A percentile compares a stretch with the other conserved stretches of the same genome.
phyloP scores from a whole-genome alignment of 148 eudicot species.

The Rhododendron vialii region DNA sequence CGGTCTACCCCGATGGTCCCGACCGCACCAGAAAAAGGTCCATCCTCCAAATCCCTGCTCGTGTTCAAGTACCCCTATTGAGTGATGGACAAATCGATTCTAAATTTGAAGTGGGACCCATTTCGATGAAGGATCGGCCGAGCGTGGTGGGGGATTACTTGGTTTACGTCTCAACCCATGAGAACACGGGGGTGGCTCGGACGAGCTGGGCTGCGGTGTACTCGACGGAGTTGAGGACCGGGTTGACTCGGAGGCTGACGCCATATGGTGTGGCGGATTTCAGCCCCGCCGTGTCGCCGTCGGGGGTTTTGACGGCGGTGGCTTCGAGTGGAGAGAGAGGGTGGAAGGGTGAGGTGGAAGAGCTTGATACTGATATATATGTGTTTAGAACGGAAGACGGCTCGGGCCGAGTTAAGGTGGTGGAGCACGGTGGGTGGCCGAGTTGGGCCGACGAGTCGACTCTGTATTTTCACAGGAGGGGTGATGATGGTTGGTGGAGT shows the following conservation, averaged over 20 bases:
- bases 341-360: slow-evolving; percentile 76
- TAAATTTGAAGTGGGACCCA: background rate
- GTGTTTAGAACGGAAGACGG: slow-evolving; percentile 64
- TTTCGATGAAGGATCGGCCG: slow-evolving; percentile 76
- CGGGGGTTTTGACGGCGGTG: slow-evolving; percentile 75
- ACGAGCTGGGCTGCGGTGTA: slow-evolving; percentile 89
- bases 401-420: slow-evolving; percentile 61
- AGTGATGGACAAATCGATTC: slow-evolving; percentile 8
- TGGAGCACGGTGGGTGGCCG: slow-evolving; percentile 94
- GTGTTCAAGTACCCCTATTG: slow-evolving; percentile 39
- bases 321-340: slow-evolving; percentile 64
- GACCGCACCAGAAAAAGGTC: slow-evolving; percentile 31
- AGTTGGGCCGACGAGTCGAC: slow-evolving; percentile 70
- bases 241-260: slow-evolving; percentile 66
- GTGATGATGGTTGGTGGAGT: slow-evolving; percentile 87
- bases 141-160: slow-evolving; percentile 55
- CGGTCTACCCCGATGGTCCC: slow-evolving; percentile 9
- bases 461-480: slow-evolving; percentile 66
- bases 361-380: slow-evolving; percentile 65
- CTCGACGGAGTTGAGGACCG: slow-evolving; percentile 51
- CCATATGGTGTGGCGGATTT: slow-evolving; percentile 72
- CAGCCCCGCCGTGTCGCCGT: slow-evolving; percentile 91
- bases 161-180: slow-evolving; percentile 72
- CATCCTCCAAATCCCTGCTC: slow-evolving; percentile 12
- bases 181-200: slow-evolving; percentile 48